Base-by-base conservation (phyloP, 257 asterid genomes). In the Salvia miltiorrhiza region DNA sequence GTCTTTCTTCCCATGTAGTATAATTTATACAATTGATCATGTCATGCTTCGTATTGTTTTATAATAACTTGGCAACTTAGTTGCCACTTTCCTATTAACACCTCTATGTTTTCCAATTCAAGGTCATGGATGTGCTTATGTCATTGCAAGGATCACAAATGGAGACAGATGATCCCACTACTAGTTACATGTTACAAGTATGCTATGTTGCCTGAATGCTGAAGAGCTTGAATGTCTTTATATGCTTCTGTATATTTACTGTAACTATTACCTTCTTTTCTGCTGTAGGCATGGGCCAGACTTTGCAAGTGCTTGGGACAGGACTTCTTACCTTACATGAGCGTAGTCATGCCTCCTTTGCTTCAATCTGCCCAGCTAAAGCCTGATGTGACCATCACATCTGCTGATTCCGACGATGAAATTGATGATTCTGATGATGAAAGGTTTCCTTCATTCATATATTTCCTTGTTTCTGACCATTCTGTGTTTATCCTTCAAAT, bases 301-400 rank as follows among this genome's bases (percentile, higher is more conserved):
- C 94, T 92, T 50, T 92, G 98, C 96, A 92, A 92, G 86, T 89
- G 98, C 75, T 73, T 92, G 82, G 96, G 98, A 61, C 96, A 89
- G 82, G 98, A 92, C 81, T 92, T 89, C 82, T 95, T 92, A 70
- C 96, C 98, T 67, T 92, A 92, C 75, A 87, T 92, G 98, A 73
- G 83, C 54, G 95, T 92, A 13, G 98, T 92, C 70, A 92, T 92
- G 96, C 98, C 96, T 71, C 94, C 96, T 61, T 70, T 92, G 84
- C 90, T 92, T 71, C 94, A 74, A 77, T 92, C 98, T 73, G 96
- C 98, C 75, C 98, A 92, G 77, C 82, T 92, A 48, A 89, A 92
- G 82, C 98, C 96, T 73, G 98, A 92, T 77, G 94, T 92, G 63
- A 92, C 78, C 72, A 89, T 92, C 60, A 85, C 95, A 66, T 87